Percentiles rank a stretch among this genome's conserved stretches.
These are phyloP conservation scores for Skeletonema menzelii DNA, from an alignment of 108 stramenopile species.

Conservation along the genomic window DNA sequence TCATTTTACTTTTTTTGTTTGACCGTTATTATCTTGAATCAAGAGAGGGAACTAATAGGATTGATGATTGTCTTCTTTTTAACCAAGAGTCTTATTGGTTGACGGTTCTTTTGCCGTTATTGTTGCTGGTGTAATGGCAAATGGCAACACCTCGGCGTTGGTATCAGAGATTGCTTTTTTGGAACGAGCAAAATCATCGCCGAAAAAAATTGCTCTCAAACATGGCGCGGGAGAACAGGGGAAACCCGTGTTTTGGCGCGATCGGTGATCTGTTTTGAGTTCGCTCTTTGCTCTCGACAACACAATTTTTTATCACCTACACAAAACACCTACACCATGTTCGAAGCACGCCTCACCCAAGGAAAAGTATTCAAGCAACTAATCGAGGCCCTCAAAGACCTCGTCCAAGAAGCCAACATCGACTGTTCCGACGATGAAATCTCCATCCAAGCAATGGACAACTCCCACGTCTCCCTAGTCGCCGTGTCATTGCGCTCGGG, in stretches of 20 bases:
- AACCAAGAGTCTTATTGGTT: too few species aligned
- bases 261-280: neutral
- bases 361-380: slow-evolving; percentile 95
- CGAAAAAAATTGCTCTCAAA: neutral
- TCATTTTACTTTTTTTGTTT: neutral
- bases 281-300: too few species aligned
- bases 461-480: slow-evolving; percentile 96
- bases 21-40: neutral
- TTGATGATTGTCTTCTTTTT: too few species aligned
- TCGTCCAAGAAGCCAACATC: slow-evolving; percentile 96
- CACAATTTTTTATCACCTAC: neutral
- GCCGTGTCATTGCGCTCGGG: slow-evolving; percentile 73
- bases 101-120: too few species aligned
- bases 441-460: slow-evolving; percentile 99
- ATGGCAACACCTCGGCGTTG: too few species aligned
- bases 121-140: too few species aligned
- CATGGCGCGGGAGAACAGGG: neutral
- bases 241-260: too few species aligned
- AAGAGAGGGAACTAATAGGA: too few species aligned
- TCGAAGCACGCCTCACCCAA: slow-evolving; percentile 94
- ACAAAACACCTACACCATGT: slow-evolving; percentile 73
- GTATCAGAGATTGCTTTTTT: too few species aligned
- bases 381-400: slow-evolving; percentile 96
- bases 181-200: too few species aligned
- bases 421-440: slow-evolving; percentile 87